phyloP scores from a whole-genome alignment of 225 moss, liverwort and hornwort genomes.

The Polytrichum formosum region DNA sequence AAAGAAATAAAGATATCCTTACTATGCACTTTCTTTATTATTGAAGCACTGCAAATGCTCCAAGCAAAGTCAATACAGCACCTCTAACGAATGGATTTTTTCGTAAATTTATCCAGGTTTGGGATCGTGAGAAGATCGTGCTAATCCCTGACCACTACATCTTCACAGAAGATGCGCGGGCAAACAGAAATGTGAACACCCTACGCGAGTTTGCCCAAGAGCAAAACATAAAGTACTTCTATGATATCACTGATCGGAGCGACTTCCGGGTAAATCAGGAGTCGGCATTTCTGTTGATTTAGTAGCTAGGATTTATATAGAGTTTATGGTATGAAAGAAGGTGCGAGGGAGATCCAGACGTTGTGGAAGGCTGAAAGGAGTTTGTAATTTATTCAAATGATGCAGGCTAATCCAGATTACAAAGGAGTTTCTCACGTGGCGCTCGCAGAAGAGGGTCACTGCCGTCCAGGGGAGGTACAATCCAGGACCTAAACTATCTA shows the following conservation, averaged over 20 bases:
- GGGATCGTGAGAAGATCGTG: constrained; percentile 97
- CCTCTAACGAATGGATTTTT: not conserved
- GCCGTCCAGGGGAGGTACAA: constrained; percentile 89
- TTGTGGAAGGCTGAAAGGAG: not conserved
- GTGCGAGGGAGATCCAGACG: too few relatives aligned
- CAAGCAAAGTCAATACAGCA: not conserved
- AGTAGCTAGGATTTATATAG: too few relatives aligned
- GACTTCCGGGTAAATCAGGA: constrained; percentile 58
- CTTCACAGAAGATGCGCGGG: constrained; percentile 79
- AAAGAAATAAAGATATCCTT: not conserved
- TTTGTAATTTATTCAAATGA: not conserved
- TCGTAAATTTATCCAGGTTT: constrained; percentile 60
- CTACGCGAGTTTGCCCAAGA: constrained; percentile 89
- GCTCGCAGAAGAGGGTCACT: constrained; percentile 96
- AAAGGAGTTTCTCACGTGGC: constrained; percentile 96
- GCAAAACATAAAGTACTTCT: constrained; percentile 94
- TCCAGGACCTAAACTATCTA: not conserved
- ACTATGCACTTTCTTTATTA: not conserved
- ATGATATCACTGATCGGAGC: constrained; percentile 75
- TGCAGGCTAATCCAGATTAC: constrained; percentile 90
- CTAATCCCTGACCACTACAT: constrained; percentile 98
- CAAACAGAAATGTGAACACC: constrained; percentile 96
- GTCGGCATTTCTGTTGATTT: too few relatives aligned
- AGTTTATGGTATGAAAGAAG: too few relatives aligned
- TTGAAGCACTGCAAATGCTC: not conserved